Base-by-base conservation (phyloP, 1,284 basidiomycete species). In the Tranzscheliella williamsii region DNA sequence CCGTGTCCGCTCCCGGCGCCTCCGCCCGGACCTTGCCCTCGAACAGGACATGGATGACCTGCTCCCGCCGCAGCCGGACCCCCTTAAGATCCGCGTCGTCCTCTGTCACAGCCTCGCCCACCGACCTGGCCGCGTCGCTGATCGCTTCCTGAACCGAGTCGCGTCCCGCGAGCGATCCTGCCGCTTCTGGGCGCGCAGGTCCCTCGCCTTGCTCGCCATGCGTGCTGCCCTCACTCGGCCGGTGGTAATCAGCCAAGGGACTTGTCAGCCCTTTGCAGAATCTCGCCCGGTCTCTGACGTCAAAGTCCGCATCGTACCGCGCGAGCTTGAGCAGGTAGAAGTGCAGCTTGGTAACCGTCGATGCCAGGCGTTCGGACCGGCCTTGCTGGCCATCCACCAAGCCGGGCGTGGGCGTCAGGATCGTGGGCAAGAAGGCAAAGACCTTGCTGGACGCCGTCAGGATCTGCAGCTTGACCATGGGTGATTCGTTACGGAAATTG, bases 231-330 rank as follows among this genome's bases (percentile, higher is more conserved):
- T 7, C 7, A 9, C 8, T 8, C 13, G 32, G 32, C 13, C 9
- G 8, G 26, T 29, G 9, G 26, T 7, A 18, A 37, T 34, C 41
- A 9, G 37, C 43, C 4, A 66, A 35, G 2, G 61, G 51, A 22
- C 42, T 39, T 4, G 70, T 72, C 29, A 77, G 48, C 0, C 65
- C 67, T 26, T 66, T 67, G 43, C 61, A 69, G 40, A 73, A 70
- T 17, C 72, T 41, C 15, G 67, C 72, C 2, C 73, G 63, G 42
- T 72, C 73, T 1, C 73, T 47, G 15, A 76, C 67, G 27, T 77
- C 75, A 32, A 60, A 61, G 21, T 69, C 49, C 0, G 39, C 24
- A 47, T 75, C 72, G 23, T 64, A 69, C 15, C 62, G 42, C 9
- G 56, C 75, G 24, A 71, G 43, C 38, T 70, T 58, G 17, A 75